Base-by-base conservation (phyloP, 176 grass and related monocot species). In the Eragrostis curvula region DNA sequence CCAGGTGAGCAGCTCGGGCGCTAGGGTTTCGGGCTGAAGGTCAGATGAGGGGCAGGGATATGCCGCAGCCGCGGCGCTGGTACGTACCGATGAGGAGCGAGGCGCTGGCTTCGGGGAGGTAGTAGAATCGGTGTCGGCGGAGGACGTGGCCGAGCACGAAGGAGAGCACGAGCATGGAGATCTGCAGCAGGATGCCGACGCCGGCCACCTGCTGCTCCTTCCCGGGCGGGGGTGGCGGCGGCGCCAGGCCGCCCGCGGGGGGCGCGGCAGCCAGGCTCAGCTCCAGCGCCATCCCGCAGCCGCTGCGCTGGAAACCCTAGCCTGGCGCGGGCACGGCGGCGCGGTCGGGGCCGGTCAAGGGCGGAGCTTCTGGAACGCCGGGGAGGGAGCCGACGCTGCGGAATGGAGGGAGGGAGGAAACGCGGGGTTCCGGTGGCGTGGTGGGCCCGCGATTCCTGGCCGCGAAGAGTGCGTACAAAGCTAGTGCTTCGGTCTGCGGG, bases 191-290 rank as follows among this genome's bases (percentile, higher is more conserved):
- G 66, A 99, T 92, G 67, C 96, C 93, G 41, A 90, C 96, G 36
- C 96, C 93, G 6, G 96, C 96, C 89, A 92, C 96, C 85, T 99
- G 96, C 88, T 99, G 96, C 85, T 99, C 96, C 87, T 89, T 95
- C 68, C 93, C 96, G 1, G 87, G 93, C 50, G 93, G 90, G 32
- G 84, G 91, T 66, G 84, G 84, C n/a, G 71, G 85, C 58, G 63
- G 75, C 63, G 66, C 63, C 27, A 79, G 28, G 29, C 81, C 69
- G 43, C 76, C 79, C 21, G 69, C 86, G 6, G 84, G 70, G 44
- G 81, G 73, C 65, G 78, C 25, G 2, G 85, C 28, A 65, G 78
- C 80, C 84, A 89, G 24, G 83, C 84, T 89, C 71, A 91, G 83
- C 84, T 93, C 88, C 83, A 86, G 49, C 86, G 66, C 39, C 83